Percentiles rank a stretch among this genome's conserved stretches.
These are phyloP conservation scores for Malassezia obtusa DNA, from an alignment of 1,284 basidiomycete species.

Conservation along the genomic window DNA sequence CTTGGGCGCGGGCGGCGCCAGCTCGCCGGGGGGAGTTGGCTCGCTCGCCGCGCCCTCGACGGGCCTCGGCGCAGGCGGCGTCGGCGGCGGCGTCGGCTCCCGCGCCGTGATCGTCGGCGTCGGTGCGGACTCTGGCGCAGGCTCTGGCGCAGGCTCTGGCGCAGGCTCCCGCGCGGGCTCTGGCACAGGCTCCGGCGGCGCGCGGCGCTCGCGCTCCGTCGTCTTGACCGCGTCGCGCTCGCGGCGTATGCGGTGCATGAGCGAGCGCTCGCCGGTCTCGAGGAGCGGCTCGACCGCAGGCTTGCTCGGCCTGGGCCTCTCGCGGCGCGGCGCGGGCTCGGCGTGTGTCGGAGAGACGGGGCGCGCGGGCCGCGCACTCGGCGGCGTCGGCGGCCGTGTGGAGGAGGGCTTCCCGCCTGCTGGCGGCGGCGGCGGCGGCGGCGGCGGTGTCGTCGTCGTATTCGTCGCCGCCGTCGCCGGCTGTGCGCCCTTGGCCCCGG, in stretches of 20 bases:
- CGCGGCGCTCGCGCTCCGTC: no score
- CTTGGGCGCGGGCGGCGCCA: background rate
- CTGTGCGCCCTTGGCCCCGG: no score
- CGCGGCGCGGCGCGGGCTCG: no score
- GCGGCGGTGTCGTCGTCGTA: background rate
- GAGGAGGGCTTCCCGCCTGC: no score
- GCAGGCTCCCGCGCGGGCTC: no score
- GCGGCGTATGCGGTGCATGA: background rate
- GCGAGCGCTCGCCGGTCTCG: background rate
- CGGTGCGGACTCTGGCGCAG: background rate
- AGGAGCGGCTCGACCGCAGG: background rate
- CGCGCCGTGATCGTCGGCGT: background rate
- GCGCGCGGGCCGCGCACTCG: background rate
- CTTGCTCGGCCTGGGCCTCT: no score
- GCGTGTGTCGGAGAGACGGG: background rate
- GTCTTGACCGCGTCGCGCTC: no score
- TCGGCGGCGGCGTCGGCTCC: background rate
- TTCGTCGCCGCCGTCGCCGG: background rate
- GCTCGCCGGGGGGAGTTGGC: background rate
- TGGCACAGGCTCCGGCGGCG: no score
- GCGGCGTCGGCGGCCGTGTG: background rate
- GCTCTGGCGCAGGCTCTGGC: background rate
- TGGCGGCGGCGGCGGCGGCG: no score
- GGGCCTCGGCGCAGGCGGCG: background rate
- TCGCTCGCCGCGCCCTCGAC: background rate